Evolutionary conservation across 192 early-diverging fungal genomes (phyloP), one percentile per base, ranked within the genome.

Genomic region (Backusella tarrabulga): DNA sequence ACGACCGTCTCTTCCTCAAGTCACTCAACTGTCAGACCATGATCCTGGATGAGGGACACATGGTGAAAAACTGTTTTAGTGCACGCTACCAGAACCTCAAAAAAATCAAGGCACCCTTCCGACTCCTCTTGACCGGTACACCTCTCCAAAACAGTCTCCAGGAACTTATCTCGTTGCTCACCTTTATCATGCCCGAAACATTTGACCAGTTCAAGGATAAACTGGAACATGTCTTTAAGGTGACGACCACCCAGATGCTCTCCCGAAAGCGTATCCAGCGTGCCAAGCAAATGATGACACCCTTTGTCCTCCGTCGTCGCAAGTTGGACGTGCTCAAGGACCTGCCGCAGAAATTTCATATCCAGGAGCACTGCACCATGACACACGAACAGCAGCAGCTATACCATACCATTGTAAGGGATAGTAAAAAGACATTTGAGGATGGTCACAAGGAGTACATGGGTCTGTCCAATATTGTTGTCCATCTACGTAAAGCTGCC

Each of bases 31-130:
- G 92, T 78, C 79, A 87, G 68, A 85, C 91, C 17, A 83, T 96
- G 70, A 91, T 97, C 54, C 82, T 97, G 34, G 96, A 97, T 80
- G 96, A 97, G 77, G 96, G 96, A 15, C 92, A 95, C 68, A 93
- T 95, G 92, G 84, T 97, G 71, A 97, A 97, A 85, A 97, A 97
- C 81, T 92, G 91, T 71, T 87, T 87, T 56, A 93, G 90, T 69
- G 84, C 89, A 23, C 83, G 96, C 12, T 95, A 95, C 83, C 91
- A 93, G 72, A 88, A 92, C 76, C 80, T 97, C 52, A 94, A 90
- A 87, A 80, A 85, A 44, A 79, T 86, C 60, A 75, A 84, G 34
- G 82, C 87, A 1, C 83, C 85, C 12, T 93, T 92, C 74, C 81
- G 91, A 9, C 72, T 94, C 7, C 77, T 98, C 36, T 81, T 97